A percentile compares a stretch with the other conserved stretches of the same genome.
Conservation (phyloP, 139 green algal species). For the Chlorella sp. region DNA sequence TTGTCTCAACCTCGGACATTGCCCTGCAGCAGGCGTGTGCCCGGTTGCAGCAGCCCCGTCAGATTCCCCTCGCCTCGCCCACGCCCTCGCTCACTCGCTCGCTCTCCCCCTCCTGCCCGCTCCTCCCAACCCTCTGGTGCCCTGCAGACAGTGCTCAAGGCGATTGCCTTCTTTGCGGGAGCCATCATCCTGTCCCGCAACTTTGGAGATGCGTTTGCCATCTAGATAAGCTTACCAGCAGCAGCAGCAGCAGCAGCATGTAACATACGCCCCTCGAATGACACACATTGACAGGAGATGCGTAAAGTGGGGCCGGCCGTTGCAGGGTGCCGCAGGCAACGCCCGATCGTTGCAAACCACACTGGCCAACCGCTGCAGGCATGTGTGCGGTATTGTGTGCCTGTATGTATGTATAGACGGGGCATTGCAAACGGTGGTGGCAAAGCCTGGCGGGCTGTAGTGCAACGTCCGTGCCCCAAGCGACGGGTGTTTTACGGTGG, state of each 20-base stretch:
- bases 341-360: no score
- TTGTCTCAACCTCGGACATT: no score
- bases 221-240: not conserved
- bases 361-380: no score
- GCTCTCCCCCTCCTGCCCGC: not conserved
- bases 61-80: no score
- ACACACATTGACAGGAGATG: not conserved
- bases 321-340: not conserved
- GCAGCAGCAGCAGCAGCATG: not conserved
- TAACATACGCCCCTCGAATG: not conserved
- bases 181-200: slow-evolving; percentile 47
- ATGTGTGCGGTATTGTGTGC: no score
- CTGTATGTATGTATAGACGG: no score
- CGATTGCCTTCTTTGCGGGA: slow-evolving; percentile 51
- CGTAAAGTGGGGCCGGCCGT: not conserved
- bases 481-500: no score
- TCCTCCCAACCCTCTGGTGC: not conserved
- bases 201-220: slow-evolving; percentile 50
- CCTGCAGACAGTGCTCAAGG: slow-evolving; percentile 51
- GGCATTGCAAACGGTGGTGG: no score
- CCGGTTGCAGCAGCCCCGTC: no score
- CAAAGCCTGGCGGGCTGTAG: no score
- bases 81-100: not conserved
- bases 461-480: no score
- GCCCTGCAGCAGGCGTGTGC: no score